Conservation (phyloP, 2,329 filamentous ascomycete genomes). For the Clarireedia monteithiana region DNA sequence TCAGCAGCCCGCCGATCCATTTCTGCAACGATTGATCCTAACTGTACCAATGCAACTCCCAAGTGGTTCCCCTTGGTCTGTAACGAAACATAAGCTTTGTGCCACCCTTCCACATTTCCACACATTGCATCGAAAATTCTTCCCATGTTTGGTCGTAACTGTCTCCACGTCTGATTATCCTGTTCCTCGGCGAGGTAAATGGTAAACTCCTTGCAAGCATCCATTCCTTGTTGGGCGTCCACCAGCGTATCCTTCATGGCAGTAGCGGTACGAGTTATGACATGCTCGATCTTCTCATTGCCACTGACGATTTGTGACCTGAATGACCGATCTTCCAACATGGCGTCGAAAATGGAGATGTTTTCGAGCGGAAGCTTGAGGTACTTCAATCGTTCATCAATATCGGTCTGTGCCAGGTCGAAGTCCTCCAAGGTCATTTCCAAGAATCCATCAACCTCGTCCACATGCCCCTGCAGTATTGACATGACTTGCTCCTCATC, state of each 20-base stretch:
- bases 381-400: conserved; percentile 71
- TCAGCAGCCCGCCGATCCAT: conserved; percentile 81
- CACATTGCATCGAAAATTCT: conserved; percentile 86
- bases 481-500: conserved; percentile 80
- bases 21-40: conserved; percentile 71
- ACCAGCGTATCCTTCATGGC: conserved; percentile 70
- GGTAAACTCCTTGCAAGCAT: conserved; percentile 68
- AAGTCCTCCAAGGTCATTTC: conserved; percentile 83
- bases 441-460: conserved; percentile 87
- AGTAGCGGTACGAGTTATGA: conserved; percentile 69
- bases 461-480: conserved; percentile 86
- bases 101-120: conserved; percentile 87
- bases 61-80: conserved; percentile 65
- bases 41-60: conserved; percentile 59
- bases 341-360: conserved; percentile 72
- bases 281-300: conserved; percentile 86
- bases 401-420: conserved; percentile 67
- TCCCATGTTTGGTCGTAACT: conserved; percentile 53
- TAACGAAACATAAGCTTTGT: conserved; percentile 68
- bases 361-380: conserved; percentile 80
- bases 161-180: conserved; percentile 49
- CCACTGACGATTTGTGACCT: conserved; percentile 74
- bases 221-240: conserved; percentile 71
- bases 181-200: conserved; percentile 64
- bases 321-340: conserved; percentile 79